These are phyloP conservation scores for Fusarium sp. DNA, from an alignment of 2,329 filamentous ascomycete genomes.

Conservation along the genomic window DNA sequence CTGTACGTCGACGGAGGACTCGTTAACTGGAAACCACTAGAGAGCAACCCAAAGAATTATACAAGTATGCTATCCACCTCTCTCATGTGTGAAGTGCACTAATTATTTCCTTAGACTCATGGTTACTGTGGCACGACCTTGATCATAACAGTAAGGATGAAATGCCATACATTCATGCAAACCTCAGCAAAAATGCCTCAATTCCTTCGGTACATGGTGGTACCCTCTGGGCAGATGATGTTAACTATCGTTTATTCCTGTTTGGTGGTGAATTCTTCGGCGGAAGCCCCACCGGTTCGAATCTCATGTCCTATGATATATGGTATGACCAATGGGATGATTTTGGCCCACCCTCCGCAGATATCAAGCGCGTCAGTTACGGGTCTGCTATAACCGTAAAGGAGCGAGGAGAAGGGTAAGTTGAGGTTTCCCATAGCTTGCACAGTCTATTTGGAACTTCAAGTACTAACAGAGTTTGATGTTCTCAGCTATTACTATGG, in stretches of 20 bases:
- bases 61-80: neutral
- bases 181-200: conserved; percentile 11
- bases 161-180: conserved; percentile 9
- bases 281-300: neutral
- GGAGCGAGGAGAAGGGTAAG: conserved; percentile 10
- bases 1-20: conserved; percentile 8
- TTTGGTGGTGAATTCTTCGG: conserved; percentile 6
- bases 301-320: conserved; percentile 7
- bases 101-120: neutral
- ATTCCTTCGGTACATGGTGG: conserved; percentile 11
- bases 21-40: conserved; percentile 4
- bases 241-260: conserved; percentile 9
- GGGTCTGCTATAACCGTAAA: neutral
- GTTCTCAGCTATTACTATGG: neutral
- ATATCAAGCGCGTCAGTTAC: conserved; percentile 5
- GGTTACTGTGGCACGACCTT: conserved; percentile 1
- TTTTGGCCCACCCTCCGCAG: neutral
- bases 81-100: neutral
- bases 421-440: rapidly evolving
- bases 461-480: no score
- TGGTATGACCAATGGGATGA: conserved; percentile 15
- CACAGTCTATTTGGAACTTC: neutral
- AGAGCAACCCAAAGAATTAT: neutral
- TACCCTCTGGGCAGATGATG: conserved; percentile 4
- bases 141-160: conserved; percentile 13